Conservation (phyloP, 768 basidiomycete species). For the Lentinus tigrinus region DNA sequence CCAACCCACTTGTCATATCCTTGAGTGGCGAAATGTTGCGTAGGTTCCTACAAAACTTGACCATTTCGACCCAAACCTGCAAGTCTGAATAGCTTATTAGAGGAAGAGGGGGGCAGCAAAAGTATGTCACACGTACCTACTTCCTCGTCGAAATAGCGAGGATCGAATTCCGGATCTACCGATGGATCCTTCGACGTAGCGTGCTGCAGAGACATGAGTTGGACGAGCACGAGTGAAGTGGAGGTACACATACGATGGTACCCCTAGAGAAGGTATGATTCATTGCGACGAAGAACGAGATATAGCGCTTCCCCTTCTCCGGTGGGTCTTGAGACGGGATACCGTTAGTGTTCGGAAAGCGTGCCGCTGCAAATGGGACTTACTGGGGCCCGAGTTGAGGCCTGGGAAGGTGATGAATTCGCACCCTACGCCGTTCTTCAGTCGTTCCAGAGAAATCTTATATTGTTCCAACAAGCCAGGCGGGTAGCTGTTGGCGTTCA, state of each 20-base stretch:
- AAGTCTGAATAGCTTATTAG: constrained; percentile 21
- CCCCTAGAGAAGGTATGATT: constrained; percentile 51
- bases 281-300: constrained; percentile 35
- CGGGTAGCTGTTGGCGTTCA: constrained; percentile 21
- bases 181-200: constrained; percentile 30
- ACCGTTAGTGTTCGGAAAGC: not conserved
- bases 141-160: constrained; percentile 32
- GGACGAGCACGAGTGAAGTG: not conserved
- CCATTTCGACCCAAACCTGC: constrained; percentile 28
- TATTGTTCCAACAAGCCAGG: constrained; percentile 42
- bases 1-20: constrained; percentile 23
- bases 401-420: constrained; percentile 35
- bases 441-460: constrained; percentile 35
- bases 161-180: constrained; percentile 30
- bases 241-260: constrained; percentile 38
- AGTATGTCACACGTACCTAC: constrained; percentile 21
- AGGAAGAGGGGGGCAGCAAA: not conserved
- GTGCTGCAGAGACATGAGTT: constrained; percentile 22
- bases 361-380: not conserved
- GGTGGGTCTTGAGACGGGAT: constrained; percentile 28
- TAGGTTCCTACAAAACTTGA: constrained; percentile 30
- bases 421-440: constrained; percentile 27
- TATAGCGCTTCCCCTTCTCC: constrained; percentile 41
- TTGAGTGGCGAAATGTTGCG: constrained; percentile 24
- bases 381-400: constrained; percentile 25